A percentile compares a stretch with the other conserved stretches of the same genome.
phyloP scores from a whole-genome alignment of 2,329 filamentous ascomycete species.

The Pyrenophora tritici-repentis region DNA sequence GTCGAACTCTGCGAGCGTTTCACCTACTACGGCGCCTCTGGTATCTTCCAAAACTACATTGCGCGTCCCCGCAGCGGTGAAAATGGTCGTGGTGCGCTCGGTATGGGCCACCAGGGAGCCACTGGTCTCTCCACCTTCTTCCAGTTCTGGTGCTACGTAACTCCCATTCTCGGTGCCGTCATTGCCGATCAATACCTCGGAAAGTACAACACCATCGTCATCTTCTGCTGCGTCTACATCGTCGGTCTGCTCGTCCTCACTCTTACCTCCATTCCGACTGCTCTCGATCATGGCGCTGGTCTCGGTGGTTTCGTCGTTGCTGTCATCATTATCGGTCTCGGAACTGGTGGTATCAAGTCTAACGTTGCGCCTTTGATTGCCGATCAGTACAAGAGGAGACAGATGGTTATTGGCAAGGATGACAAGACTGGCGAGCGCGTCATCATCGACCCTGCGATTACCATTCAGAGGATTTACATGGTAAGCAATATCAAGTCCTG shows the following conservation, averaged over 20 bases:
- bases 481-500: constrained; percentile 22
- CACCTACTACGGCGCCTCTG: constrained; percentile 54
- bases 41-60: constrained; percentile 58
- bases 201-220: constrained; percentile 72
- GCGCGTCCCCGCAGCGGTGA: constrained; percentile 47
- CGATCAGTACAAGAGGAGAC: constrained; percentile 53
- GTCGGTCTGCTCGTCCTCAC: constrained; percentile 71
- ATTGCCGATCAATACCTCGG: constrained; percentile 72
- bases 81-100: constrained; percentile 49
- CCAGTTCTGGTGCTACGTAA: constrained; percentile 48
- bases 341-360: constrained; percentile 81
- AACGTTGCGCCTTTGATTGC: constrained; percentile 66
- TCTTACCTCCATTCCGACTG: constrained; percentile 65
- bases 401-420: constrained; percentile 50
- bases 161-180: constrained; percentile 47
- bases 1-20: constrained; percentile 58
- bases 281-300: constrained; percentile 65
- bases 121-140: constrained; percentile 55
- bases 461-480: constrained; percentile 58
- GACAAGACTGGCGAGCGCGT: constrained; percentile 53
- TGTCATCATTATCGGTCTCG: constrained; percentile 71
- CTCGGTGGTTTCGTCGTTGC: constrained; percentile 66
- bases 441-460: constrained; percentile 55
- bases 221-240: constrained; percentile 67
- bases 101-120: constrained; percentile 52